Base-by-base conservation (phyloP, 2,329 filamentous ascomycete species). In the Rhinocladiella similis region DNA sequence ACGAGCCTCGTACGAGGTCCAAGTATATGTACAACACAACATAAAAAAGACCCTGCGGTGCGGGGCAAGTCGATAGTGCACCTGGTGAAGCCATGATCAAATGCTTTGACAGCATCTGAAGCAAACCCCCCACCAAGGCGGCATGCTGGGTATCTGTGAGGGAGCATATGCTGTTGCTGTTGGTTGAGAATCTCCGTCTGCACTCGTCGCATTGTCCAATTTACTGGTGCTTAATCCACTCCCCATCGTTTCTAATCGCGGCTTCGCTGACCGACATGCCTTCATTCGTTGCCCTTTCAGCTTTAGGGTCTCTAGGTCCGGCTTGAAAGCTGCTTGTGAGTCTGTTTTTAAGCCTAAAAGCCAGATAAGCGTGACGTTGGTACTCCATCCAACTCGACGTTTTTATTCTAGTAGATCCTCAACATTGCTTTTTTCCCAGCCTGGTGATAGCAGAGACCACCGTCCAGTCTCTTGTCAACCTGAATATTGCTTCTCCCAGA, bases 301-400 rank as follows among this genome's bases (percentile, higher is more conserved):
- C 5, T 43, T 42, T 9, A 33, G 29, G 43, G 18, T 41, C 38
- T n/a, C 38, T 33, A 41, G 43, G 25, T 20, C 22, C 43, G n/a
- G 20, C 36, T 25, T 33, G 14, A 35, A 13, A 41, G 36, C 33
- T 39, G 18, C 38, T 20, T 50, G 35, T 22, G 16, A 27, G 19
- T 9, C 16, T 14, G 4, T 46, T 25, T 22, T 25, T 14, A 14
- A 22, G 43, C 25, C n/a, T 25, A 25, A 46, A 27, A 19, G 39
- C 39, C 18, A 50, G 49, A 60, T 60, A 52, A 59, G 59, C 59
- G 59, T 62, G 59, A 62, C 59, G 59, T 62, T 53, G 53, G 51
- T 47, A 56, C 56, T 62, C 59, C 59, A 57, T 53, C 41, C 54
- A 51, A 39, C 48, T 41, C 19, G 39, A 53, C 43, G 25, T 36